Evolutionary conservation across 306 rosid species (phyloP).

Genomic region (Vigna mungo): DNA sequence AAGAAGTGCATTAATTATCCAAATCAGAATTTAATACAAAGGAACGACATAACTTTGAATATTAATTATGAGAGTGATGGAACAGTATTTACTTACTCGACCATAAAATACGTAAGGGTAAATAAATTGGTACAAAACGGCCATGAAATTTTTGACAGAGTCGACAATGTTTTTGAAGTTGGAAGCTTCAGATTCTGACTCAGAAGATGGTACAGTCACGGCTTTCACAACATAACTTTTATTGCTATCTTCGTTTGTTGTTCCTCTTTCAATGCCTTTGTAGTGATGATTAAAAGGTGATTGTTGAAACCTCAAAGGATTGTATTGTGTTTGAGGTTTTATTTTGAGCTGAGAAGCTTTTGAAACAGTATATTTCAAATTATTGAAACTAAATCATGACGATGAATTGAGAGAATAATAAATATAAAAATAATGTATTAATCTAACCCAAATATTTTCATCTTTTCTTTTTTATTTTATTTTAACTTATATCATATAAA

Average conservation of each 20-base stretch:
- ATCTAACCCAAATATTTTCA: too few relatives aligned
- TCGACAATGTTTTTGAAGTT: constrained; percentile 41
- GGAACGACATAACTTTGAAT: background rate
- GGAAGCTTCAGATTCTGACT: constrained; percentile 56
- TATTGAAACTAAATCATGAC: background rate
- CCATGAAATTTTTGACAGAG: constrained; percentile 1
- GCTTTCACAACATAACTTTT: constrained; percentile 35
- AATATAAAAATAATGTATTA: background rate
- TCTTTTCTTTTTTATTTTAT: too few relatives aligned
- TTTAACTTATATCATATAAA: too few relatives aligned
- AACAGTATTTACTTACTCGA: constrained; percentile 56
- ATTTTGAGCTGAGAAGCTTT: constrained; percentile 48
- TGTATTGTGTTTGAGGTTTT: constrained; percentile 21
- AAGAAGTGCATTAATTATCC: background rate
- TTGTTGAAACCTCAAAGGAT: background rate
- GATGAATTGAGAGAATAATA: background rate
- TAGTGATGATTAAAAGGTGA: background rate
- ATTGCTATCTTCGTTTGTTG: background rate
- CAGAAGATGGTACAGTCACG: constrained; percentile 56
- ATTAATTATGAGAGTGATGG: background rate
- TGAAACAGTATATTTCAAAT: constrained; percentile 7
- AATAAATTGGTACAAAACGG: constrained; percentile 57
- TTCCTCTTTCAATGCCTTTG: background rate
- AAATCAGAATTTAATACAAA: background rate
- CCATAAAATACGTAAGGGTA: constrained; percentile 73